Evolutionary conservation across 768 basidiomycete genomes (phyloP).

Genomic region (Thelephora ganbajun): DNA sequence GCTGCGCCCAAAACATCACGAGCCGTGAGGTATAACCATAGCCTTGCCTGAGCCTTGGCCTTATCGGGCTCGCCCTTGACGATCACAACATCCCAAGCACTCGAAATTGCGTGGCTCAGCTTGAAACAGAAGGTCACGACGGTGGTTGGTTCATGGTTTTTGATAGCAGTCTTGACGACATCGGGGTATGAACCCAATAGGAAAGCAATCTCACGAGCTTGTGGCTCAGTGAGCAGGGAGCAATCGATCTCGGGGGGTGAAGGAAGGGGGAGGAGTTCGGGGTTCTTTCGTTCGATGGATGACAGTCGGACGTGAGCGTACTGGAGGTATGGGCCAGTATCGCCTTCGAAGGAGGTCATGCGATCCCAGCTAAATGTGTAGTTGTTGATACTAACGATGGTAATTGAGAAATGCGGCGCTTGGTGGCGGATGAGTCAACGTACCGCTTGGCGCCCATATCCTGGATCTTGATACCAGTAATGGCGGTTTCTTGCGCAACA

Average conservation of each 20-base stretch:
- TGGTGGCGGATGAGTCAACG: conserved; percentile 12
- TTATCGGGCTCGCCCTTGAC: conserved; percentile 73
- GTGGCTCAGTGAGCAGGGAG: conserved; percentile 51
- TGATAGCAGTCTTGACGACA: conserved; percentile 74
- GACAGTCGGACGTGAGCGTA: conserved; percentile 90
- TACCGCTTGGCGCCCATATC: conserved; percentile 92
- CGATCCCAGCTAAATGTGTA: conserved; percentile 92
- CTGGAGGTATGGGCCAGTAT: conserved; percentile 92
- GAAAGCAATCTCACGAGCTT: conserved; percentile 75
- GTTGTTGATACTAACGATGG: conserved; percentile 68
- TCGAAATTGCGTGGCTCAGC: conserved; percentile 77
- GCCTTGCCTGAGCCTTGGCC: conserved; percentile 66
- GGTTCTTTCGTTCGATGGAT: conserved; percentile 87
- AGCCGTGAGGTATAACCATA: conserved; percentile 84
- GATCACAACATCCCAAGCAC: conserved; percentile 83
- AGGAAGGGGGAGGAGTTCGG: conserved; percentile 69
- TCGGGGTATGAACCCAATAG: conserved; percentile 87
- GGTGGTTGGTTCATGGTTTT: conserved; percentile 78
- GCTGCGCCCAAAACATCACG: conserved; percentile 80
- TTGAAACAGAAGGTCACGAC: conserved; percentile 86
- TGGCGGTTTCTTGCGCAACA: conserved; percentile 73
- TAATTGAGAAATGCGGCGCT: background rate
- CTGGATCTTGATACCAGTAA: conserved; percentile 94
- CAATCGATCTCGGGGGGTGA: conserved; percentile 54
- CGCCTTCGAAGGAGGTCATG: conserved; percentile 92